phyloP scores from a whole-genome alignment of 352 stramenopile genomes.

The Stramenopiles sp. region DNA sequence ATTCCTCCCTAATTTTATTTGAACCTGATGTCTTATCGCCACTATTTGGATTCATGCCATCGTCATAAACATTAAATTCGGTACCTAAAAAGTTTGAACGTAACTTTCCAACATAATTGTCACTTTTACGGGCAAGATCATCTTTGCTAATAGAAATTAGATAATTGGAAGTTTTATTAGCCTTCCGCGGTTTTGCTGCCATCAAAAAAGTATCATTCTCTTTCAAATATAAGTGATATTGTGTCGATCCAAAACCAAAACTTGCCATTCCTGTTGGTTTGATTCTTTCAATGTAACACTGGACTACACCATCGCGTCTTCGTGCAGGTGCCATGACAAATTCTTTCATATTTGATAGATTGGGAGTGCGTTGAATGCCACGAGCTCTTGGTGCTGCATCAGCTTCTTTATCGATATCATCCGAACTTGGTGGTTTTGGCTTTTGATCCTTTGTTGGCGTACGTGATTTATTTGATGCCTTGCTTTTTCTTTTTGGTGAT shows the following conservation, averaged over 20 bases:
- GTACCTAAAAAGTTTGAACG: constrained; percentile 37
- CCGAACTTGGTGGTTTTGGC: too few species aligned
- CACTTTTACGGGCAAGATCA: constrained; percentile 54
- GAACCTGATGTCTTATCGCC: neutral
- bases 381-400: neutral
- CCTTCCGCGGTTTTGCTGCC: neutral
- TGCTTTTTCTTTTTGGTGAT: neutral
- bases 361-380: neutral
- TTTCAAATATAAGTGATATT: neutral
- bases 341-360: neutral
- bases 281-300: neutral
- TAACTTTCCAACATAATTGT: constrained; percentile 64
- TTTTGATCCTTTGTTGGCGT: neutral
- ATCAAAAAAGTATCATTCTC: neutral
- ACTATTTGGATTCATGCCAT: neutral
- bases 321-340: neutral
- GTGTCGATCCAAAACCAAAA: neutral
- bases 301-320: neutral
- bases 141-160: constrained; percentile 12
- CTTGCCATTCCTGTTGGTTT: neutral
- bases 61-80: neutral
- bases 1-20: neutral
- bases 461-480: neutral
- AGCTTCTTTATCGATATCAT: too few species aligned
- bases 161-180: neutral